phyloP scores from a whole-genome alignment of 2,329 filamentous ascomycete genomes.

The Penicillium digitatum region DNA sequence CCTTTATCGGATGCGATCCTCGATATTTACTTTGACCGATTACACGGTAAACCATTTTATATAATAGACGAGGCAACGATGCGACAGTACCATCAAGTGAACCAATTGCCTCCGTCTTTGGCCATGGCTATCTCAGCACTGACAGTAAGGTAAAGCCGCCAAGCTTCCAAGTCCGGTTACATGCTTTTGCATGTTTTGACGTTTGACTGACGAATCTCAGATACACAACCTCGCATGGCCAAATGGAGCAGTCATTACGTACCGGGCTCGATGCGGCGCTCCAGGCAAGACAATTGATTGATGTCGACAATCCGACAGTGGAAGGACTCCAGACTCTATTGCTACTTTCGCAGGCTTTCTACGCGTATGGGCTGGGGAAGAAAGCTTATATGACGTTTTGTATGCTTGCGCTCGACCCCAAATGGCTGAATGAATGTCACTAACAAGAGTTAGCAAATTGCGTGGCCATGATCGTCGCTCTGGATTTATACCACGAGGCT shows the following conservation, averaged over 20 bases:
- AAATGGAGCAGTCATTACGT: constrained; percentile 63
- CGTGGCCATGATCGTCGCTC: constrained; percentile 76
- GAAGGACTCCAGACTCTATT: constrained; percentile 73
- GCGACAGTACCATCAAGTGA: constrained; percentile 66
- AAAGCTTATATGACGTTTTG: constrained; percentile 83
- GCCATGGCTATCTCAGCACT: constrained; percentile 56
- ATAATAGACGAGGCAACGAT: constrained; percentile 74
- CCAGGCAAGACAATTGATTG: constrained; percentile 66
- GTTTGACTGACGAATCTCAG: constrained; percentile 44
- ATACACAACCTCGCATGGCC: constrained; percentile 64
- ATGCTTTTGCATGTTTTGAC: constrained; percentile 26
- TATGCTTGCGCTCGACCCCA: constrained; percentile 36
- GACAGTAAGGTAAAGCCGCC: constrained; percentile 53
- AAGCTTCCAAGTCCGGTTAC: constrained; percentile 7
- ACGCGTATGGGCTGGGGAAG: constrained; percentile 72
- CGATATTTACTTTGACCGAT: constrained; percentile 73
- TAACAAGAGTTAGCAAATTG: constrained; percentile 56
- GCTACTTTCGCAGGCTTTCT: constrained; percentile 70
- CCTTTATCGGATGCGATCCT: constrained; percentile 61
- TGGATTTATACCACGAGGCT: constrained; percentile 75
- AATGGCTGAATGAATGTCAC: not conserved
- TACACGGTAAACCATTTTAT: constrained; percentile 78
- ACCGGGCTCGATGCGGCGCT: constrained; percentile 69
- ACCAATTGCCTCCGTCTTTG: constrained; percentile 56
- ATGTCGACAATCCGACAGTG: constrained; percentile 75